Evolutionary conservation across 495 filamentous ascomycete species (phyloP), one percentile per base, ranked within the genome.

Genomic region (Xylaria grammica): DNA sequence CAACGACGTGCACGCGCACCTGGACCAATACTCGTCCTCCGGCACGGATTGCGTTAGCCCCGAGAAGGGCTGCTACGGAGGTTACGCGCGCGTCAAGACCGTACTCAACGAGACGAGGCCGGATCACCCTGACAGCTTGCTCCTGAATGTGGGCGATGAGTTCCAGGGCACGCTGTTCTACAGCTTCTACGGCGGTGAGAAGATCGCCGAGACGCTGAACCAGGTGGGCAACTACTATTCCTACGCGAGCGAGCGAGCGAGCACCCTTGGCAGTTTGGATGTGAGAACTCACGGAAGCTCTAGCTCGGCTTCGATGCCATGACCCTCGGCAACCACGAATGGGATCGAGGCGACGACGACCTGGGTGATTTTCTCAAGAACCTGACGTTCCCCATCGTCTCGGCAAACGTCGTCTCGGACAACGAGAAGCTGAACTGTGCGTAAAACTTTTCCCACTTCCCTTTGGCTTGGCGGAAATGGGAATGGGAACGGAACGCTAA

Each of bases 81-180:
- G 85, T 1, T 87, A 88, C 61, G 74, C 85, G 1, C 81, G 85
- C 26, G 76, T 87, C 60, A 83, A 85, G 69, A 74, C 76, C 0
- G 77, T 84, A 11, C 69, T 88, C 36, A 73, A 83, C 36, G 74
- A 79, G 62, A 79, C 78, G 27, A 76, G 84, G 3, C 79, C 80
- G n/a, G 70, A 65, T 5, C 79, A 87, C 65, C 77, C 78, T 38
- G 82, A 86, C 70, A 84, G 82, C 53, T 69, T 88, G 32, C 75
- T 82, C 55, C 69, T 88, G 19, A 86, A 87, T 59, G 78, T 77
- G 1, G 85, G 85, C 22, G 85, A 88, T 64, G 85, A 87, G 72
- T 87, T 87, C 70, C 84, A 86, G 65, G 84, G 85, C 32, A 87
- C 85, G 40, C 73, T 87, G 53, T 88, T 84, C 73, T 88, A 85